These are phyloP conservation scores for Carallia brachiata DNA, from an alignment of 345 rosid species.

Conservation along the genomic window DNA sequence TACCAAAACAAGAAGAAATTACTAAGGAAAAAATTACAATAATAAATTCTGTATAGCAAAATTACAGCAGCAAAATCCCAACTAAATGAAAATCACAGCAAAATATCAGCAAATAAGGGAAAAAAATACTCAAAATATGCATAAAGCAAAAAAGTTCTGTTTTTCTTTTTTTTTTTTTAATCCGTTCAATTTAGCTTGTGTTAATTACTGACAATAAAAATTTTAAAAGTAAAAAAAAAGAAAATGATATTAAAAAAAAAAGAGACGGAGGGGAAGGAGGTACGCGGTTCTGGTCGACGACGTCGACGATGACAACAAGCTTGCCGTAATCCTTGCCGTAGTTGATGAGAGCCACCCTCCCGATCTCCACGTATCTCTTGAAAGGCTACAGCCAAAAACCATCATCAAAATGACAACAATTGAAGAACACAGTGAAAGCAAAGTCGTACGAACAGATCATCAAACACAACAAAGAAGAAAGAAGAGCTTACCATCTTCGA, in stretches of 20 bases:
- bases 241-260: background rate
- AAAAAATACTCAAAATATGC: no score
- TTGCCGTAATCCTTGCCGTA: constrained; percentile 80
- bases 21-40: no score
- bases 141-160: no score
- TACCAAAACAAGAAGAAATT: no score
- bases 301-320: constrained; percentile 90
- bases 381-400: constrained; percentile 44
- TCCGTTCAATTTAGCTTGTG: background rate
- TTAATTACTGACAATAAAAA: no score
- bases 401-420: background rate
- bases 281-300: constrained; percentile 85
- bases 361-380: constrained; percentile 93
- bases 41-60: no score
- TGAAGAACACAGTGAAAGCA: background rate
- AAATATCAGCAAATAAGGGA: no score
- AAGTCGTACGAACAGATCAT: background rate
- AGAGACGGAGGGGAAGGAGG: background rate
- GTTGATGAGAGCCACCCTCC: constrained; percentile 82
- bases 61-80: no score
- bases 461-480: background rate
- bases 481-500: constrained; percentile 33
- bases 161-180: no score
- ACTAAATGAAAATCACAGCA: no score
- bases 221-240: background rate